Conservation (phyloP, 1,284 basidiomycete genomes). For the Flammula alnicola region DNA sequence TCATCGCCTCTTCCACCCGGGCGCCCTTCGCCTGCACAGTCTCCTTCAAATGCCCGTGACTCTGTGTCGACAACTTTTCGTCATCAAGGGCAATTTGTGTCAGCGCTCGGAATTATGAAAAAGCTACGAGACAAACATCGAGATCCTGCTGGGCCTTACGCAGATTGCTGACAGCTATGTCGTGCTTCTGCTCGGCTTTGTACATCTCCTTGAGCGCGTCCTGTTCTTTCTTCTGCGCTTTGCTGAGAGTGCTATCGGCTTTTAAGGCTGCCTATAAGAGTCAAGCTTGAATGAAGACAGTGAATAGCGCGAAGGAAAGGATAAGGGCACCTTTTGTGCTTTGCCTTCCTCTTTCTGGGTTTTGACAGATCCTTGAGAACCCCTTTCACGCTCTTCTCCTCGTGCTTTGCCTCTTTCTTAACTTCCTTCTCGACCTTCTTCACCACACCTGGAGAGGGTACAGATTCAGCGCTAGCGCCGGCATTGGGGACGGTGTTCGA, state of each 20-base stretch:
- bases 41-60: slow-evolving; percentile 20
- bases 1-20: slow-evolving; percentile 27
- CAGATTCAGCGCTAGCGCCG: too few relatives aligned
- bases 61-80: slow-evolving; percentile 22
- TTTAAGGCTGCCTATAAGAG: not conserved
- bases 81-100: not conserved
- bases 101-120: not conserved
- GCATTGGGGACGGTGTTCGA: too few relatives aligned
- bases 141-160: slow-evolving; percentile 48
- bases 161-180: slow-evolving; percentile 47
- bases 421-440: slow-evolving; percentile 54
- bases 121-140: slow-evolving; percentile 35
- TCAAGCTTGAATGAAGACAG: not conserved
- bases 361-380: slow-evolving; percentile 49
- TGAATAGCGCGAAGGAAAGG: not conserved
- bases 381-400: slow-evolving; percentile 50
- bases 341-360: slow-evolving; percentile 50
- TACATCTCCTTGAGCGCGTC: slow-evolving; percentile 47
- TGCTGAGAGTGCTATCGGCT: slow-evolving; percentile 37
- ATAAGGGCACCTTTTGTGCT: slow-evolving; percentile 45
- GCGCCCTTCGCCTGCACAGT: slow-evolving; percentile 23
- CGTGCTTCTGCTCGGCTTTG: slow-evolving; percentile 53
- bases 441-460: slow-evolving; percentile 25
- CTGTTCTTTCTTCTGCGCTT: slow-evolving; percentile 51
- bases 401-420: slow-evolving; percentile 49